A percentile compares a stretch with the other conserved stretches of the same genome.
Evolutionary conservation across 352 stramenopile genomes (phyloP).

Genomic region (Phytophthora ohioensis): DNA sequence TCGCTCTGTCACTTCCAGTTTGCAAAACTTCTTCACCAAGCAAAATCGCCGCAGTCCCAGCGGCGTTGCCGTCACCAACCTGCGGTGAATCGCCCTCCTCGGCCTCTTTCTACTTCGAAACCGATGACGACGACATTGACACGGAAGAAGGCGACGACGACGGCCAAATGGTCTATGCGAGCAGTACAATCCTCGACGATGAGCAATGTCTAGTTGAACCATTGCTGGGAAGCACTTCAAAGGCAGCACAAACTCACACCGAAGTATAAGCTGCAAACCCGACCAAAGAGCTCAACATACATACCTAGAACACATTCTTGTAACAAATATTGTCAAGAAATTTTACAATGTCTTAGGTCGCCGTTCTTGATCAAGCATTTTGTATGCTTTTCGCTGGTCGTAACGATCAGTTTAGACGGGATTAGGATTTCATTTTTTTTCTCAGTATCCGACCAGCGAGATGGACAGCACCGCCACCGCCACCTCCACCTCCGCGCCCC

Average conservation of each 20-base stretch:
- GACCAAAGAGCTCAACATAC: not conserved
- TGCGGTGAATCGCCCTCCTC: conserved; percentile 44
- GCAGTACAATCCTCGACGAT: conserved; percentile 26
- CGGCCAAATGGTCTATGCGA: conserved; percentile 25
- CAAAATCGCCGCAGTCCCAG: conserved; percentile 21
- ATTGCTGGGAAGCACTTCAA: conserved; percentile 42
- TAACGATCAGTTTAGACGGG: conserved; percentile 9
- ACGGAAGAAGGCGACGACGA: conserved; percentile 17
- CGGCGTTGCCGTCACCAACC: conserved; percentile 46
- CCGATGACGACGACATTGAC: conserved; percentile 52
- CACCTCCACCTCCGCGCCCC: not conserved
- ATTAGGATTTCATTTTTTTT: not conserved
- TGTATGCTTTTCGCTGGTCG: conserved; percentile 19
- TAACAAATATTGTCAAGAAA: too few species aligned
- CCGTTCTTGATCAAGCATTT: conserved; percentile 2
- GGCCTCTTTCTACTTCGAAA: conserved; percentile 57
- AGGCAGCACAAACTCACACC: not conserved
- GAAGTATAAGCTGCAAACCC: conserved; percentile 13
- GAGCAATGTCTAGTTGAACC: conserved; percentile 56
- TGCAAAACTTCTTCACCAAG: conserved; percentile 16
- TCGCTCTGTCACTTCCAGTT: conserved; percentile 54
- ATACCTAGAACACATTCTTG: not conserved
- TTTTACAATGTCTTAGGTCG: too few species aligned
- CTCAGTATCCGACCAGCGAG: conserved; percentile 16
- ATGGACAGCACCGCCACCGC: conserved; percentile 17